Conservation (phyloP, 179 eudicot species). For the Corrigiola litoralis region DNA sequence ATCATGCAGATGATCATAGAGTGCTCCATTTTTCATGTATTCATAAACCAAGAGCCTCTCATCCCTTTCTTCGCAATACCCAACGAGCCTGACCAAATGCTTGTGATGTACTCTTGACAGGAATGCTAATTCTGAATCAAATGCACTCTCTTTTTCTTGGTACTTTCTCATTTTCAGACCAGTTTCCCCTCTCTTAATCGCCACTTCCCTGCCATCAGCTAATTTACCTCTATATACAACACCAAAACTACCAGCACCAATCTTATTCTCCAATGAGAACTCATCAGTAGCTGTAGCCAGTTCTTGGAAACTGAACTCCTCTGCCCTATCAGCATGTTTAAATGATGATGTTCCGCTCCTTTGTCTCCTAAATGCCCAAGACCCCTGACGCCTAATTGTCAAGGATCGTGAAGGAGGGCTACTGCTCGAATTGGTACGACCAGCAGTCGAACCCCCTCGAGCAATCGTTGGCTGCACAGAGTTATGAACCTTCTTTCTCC, state of each 20-base stretch:
- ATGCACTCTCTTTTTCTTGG: slow-evolving; percentile 87
- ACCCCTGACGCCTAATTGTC: slow-evolving; percentile 68
- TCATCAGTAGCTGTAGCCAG: slow-evolving; percentile 60
- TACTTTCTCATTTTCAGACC: slow-evolving; percentile 51
- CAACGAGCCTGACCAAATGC: slow-evolving; percentile 87
- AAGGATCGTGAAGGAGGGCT: slow-evolving; percentile 64
- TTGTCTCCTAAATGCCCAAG: slow-evolving; percentile 56
- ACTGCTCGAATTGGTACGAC: slow-evolving; percentile 34
- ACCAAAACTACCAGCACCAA: slow-evolving; percentile 92
- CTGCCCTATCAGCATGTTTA: slow-evolving; percentile 66
- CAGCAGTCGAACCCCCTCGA: slow-evolving; percentile 41
- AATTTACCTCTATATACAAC: slow-evolving; percentile 80
- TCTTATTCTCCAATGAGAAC: slow-evolving; percentile 72
- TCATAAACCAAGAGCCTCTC: slow-evolving; percentile 88
- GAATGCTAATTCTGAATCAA: slow-evolving; percentile 82
- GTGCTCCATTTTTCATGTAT: slow-evolving; percentile 86
- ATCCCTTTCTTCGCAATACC: slow-evolving; percentile 84
- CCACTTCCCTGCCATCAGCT: slow-evolving; percentile 76
- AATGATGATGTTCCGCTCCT: slow-evolving; percentile 82
- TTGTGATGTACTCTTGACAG: slow-evolving; percentile 86
- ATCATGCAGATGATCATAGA: slow-evolving; percentile 73
- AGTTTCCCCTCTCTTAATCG: slow-evolving; percentile 83
- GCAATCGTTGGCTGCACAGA: slow-evolving; percentile 86
- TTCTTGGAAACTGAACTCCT: slow-evolving; percentile 70
- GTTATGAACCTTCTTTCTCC: slow-evolving; percentile 84